Conservation (phyloP, 345 rosid species). For the Anacardium occidentale region DNA sequence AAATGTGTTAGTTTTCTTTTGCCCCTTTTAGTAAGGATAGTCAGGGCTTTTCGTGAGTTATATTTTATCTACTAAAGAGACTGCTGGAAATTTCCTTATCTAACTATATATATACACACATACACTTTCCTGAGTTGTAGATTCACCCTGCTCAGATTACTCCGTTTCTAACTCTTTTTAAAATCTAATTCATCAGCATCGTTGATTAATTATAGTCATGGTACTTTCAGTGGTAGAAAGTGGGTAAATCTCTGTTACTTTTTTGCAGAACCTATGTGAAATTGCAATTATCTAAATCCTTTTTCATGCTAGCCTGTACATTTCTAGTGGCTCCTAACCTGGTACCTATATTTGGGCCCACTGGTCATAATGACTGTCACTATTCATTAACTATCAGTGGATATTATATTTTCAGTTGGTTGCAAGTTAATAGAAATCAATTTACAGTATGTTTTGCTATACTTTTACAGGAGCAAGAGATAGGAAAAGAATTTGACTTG, state of each 20-base stretch:
- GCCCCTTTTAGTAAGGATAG: not conserved
- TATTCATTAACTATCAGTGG: no score
- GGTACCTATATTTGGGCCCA: not conserved
- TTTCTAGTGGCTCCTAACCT: not conserved
- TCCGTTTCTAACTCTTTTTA: not conserved
- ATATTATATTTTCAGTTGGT: not conserved
- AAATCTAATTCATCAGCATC: not conserved
- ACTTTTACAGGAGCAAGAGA: constrained; percentile 62
- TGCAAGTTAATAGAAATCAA: not conserved
- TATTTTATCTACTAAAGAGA: not conserved
- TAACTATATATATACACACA: no score
- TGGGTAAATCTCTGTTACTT: not conserved
- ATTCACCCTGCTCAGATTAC: not conserved
- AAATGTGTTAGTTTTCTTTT: not conserved
- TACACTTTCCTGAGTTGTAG: not conserved
- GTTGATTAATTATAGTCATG: not conserved
- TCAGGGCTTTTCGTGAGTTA: not conserved
- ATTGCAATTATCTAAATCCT: not conserved
- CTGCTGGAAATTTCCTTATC: no score
- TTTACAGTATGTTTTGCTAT: not conserved
- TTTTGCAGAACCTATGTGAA: not conserved
- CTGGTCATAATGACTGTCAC: no score
- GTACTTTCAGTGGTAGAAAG: not conserved
- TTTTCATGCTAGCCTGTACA: not conserved
- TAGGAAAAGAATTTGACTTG: constrained; percentile 70